Evolutionary conservation across 192 early-diverging fungal species (phyloP), one percentile per base, ranked within the genome.

Genomic region (Lobosporangium transversale): DNA sequence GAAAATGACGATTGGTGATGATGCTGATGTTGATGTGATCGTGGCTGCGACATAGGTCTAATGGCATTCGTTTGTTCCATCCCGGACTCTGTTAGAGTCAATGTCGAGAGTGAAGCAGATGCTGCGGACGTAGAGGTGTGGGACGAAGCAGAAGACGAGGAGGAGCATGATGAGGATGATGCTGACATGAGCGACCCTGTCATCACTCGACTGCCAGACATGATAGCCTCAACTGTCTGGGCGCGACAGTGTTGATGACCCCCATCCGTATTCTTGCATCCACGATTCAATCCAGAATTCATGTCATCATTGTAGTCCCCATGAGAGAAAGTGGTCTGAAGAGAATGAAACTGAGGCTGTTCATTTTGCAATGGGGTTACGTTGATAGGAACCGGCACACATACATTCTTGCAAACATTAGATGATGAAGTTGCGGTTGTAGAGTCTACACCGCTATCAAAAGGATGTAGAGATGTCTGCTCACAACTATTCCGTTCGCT

Each of bases 211-310:
- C 48, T 45, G 4, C 49, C 27, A 23, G 59, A 62, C 73, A 76
- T 67, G 53, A 67, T 76, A 6, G 73, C 73, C 21, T 76, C 58
- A 4, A 76, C 73, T 29, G 73, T 76, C 40, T 76, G 73, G 1
- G 73, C 51, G 4, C 73, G 73, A 21, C 63, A 56, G 26, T 76
- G 73, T 52, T 76, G 73, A 32, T 66, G 73, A 24, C 53, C 21
- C 24, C 40, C 57, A 6, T 66, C 73, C 4, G 64, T 21, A 30
- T 48, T 36, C 20, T 60, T 56, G 58, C 51, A 62, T 18, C 63
- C 73, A 37, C 62, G 61, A 29, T 40, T 62, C 14, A 76, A 20
- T 42, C 63, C 58, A 37, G 73, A 67, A 26, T 62, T 61, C 53
- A 67, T 66, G 20, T 67, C 64, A 24, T 76, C 73, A 37, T 62